Base-by-base conservation (phyloP, 2,329 filamentous ascomycete genomes). In the Ascochyta pisi region DNA sequence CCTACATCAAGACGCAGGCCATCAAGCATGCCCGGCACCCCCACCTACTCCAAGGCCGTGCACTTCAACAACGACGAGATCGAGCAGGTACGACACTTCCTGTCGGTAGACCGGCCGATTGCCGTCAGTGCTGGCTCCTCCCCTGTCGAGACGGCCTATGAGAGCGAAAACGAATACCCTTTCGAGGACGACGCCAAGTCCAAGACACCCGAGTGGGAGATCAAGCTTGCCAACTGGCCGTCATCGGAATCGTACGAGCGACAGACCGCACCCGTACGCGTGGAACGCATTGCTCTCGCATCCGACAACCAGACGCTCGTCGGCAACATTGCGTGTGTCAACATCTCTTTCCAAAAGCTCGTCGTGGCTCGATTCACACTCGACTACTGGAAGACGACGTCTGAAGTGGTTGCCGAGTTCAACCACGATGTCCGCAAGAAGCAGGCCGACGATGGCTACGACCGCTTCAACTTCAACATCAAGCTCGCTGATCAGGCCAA, bases 331-430 rank as follows among this genome's bases (percentile, higher is more conserved):
- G 90, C 87, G 7, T 93, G 96, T 22, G 87, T 89, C 72, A 99
- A 99, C 76, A 77, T 98, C 39, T 86, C 92, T 0, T 99, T 96
- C 78, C 85, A 93, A 50, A 99, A 99, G 78, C 77, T 83, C 6
- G 91, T 99, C 50, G 87, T 89, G n/a, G 94, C 92, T 74, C 87
- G 95, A 46, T 99, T 99, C 76, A 99, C 95, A 0, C 84, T 97
- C 42, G 95, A 99, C 76, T 95, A 96, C 78, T 99, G 95, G 95
- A 96, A 96, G 83, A 99, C 95, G 0, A 96, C 93, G 0, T 99
- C 95, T 0, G 95, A 99, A 73, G 90, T 98, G 1, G 83, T 84
- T 34, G 94, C 91, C n/a, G 92, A 97, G 68, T 99, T 86, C 79
- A 89, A 88, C 73, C 86, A 90, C 59, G 90, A 95, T 77, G 84